phyloP scores from a whole-genome alignment of 768 basidiomycete genomes.

The Suillus placidus region DNA sequence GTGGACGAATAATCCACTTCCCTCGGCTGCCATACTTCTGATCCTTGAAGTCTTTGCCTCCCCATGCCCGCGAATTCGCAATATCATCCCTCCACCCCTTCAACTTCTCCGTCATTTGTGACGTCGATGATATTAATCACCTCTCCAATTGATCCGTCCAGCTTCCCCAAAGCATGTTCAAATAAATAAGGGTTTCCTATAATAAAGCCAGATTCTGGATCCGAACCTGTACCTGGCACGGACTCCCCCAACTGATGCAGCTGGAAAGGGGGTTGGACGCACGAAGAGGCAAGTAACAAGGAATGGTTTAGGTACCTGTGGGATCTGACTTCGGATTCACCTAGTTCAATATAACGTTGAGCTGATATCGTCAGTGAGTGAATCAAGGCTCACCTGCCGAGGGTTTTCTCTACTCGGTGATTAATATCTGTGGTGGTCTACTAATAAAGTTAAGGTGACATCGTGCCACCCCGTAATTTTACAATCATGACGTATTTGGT shows the following conservation, averaged over 20 bases:
- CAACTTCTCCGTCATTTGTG: conserved; percentile 42
- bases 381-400: conserved; percentile 37
- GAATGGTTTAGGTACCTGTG: conserved; percentile 30
- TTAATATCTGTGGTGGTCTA: too few species aligned
- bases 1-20: conserved; percentile 33
- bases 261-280: conserved; percentile 15
- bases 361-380: background rate
- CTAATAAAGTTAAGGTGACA: too few species aligned
- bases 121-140: conserved; percentile 47
- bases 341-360: conserved; percentile 25
- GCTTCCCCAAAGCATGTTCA: conserved; percentile 43
- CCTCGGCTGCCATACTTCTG: conserved; percentile 15
- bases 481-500: too few species aligned
- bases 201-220: conserved; percentile 25
- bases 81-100: conserved; percentile 46
- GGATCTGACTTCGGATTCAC: conserved; percentile 53
- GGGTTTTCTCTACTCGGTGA: conserved; percentile 46
- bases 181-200: conserved; percentile 54
- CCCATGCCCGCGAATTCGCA: conserved; percentile 29
- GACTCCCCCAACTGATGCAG: conserved; percentile 21
- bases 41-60: background rate
- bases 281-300: background rate
- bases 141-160: conserved; percentile 46
- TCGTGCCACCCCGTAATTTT: too few species aligned
- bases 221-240: conserved; percentile 25